Percentiles rank a stretch among this genome's conserved stretches.
phyloP scores from a whole-genome alignment of 306 rosid species.

The Nissolia schottii region DNA sequence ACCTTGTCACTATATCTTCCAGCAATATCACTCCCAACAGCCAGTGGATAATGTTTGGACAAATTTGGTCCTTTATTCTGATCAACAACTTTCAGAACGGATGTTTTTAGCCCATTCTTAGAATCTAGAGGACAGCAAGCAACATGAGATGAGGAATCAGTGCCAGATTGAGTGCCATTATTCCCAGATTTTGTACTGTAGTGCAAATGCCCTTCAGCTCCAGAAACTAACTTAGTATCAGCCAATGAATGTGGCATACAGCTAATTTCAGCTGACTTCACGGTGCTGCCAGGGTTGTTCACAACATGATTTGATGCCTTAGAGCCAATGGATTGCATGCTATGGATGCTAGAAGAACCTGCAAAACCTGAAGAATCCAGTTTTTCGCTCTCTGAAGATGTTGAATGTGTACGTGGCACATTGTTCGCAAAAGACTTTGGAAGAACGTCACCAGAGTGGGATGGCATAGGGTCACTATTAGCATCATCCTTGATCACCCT shows the following conservation, averaged over 20 bases:
- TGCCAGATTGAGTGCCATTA: slow-evolving; percentile 38
- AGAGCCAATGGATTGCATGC: slow-evolving; percentile 29
- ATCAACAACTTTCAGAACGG: slow-evolving; percentile 58
- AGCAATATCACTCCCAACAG: slow-evolving; percentile 42
- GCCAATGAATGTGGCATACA: slow-evolving; percentile 15
- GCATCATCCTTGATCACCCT: slow-evolving; percentile 24
- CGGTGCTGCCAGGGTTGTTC: slow-evolving; percentile 20
- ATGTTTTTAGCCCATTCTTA: slow-evolving; percentile 49
- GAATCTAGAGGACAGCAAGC: slow-evolving; percentile 39
- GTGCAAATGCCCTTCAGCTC: slow-evolving; percentile 29
- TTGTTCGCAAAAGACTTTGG: slow-evolving; percentile 13
- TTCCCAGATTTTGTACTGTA: slow-evolving; percentile 28
- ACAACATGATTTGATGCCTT: slow-evolving; percentile 38
- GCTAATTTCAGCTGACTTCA: slow-evolving; percentile 41
- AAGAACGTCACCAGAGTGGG: slow-evolving; percentile 32
- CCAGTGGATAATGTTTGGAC: slow-evolving; percentile 33
- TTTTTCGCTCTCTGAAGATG: slow-evolving; percentile 27
- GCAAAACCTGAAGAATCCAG: slow-evolving; percentile 21
- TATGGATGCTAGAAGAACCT: slow-evolving; percentile 32
- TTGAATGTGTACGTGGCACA: slow-evolving; percentile 24
- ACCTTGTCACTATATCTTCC: slow-evolving; percentile 70
- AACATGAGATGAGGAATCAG: slow-evolving; percentile 39
- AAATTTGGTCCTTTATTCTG: slow-evolving; percentile 64
- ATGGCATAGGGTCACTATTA: slow-evolving; percentile 11
- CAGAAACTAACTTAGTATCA: slow-evolving; percentile 33